Evolutionary conservation across 805 yeast species (phyloP).

Genomic region (Candida succiphila): DNA sequence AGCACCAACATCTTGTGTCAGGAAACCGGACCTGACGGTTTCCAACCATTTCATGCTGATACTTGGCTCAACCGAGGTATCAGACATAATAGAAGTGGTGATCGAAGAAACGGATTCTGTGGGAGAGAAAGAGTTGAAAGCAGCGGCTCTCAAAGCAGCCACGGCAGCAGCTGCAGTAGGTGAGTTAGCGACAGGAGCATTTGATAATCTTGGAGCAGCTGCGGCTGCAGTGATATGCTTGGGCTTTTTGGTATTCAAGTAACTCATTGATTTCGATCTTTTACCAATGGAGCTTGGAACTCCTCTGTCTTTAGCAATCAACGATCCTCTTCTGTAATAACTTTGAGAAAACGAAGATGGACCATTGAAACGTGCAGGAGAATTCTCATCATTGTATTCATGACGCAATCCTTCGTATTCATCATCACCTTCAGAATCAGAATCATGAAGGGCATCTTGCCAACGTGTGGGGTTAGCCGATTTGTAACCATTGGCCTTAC

Average conservation of each 20-base stretch:
- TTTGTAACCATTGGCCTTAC: neutral
- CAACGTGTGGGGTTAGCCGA: conserved; percentile 1
- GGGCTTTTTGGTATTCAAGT: conserved; percentile 41
- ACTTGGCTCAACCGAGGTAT: conserved; percentile 23
- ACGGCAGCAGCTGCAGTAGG: conserved; percentile 66
- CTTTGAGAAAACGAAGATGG: conserved; percentile 12
- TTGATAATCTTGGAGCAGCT: conserved; percentile 74
- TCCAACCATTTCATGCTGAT: conserved; percentile 58
- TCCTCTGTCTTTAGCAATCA: conserved; percentile 25
- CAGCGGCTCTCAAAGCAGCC: conserved; percentile 65
- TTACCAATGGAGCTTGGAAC: conserved; percentile 32
- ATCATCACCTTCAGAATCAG: conserved; percentile 29
- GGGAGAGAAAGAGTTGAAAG: conserved; percentile 39
- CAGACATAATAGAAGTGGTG: conserved; percentile 23
- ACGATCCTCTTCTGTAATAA: conserved; percentile 22
- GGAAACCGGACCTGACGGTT: conserved; percentile 67
- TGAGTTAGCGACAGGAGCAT: conserved; percentile 42
- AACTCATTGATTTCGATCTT: conserved; percentile 59
- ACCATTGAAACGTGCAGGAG: neutral
- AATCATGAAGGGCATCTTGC: conserved; percentile 9
- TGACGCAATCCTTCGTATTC: conserved; percentile 24
- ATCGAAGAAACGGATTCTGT: conserved; percentile 27
- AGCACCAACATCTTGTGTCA: conserved; percentile 65
- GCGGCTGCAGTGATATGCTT: conserved; percentile 64
- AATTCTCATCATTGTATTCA: conserved; percentile 28